These are phyloP conservation scores for Pelagomonas calceolata DNA, from an alignment of 108 stramenopile species.

Conservation along the genomic window DNA sequence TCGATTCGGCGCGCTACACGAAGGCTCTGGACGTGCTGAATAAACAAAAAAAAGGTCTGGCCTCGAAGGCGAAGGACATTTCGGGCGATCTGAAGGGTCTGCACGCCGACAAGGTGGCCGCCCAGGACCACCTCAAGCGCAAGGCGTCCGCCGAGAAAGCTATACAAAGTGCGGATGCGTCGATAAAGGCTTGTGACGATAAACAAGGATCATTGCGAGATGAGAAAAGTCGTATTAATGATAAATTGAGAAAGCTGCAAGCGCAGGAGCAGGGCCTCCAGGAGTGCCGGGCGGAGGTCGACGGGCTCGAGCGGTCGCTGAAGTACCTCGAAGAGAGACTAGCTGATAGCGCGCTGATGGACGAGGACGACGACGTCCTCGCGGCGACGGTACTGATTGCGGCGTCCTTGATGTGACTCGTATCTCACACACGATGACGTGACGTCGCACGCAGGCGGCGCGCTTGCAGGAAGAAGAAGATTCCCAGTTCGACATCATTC, in stretches of 20 bases:
- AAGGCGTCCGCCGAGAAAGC: slow-evolving; percentile 26
- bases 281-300: slow-evolving; percentile 23
- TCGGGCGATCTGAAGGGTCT: slow-evolving; percentile 71
- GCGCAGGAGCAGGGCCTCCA: slow-evolving; percentile 56
- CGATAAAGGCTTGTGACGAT: slow-evolving; percentile 5
- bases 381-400: too few relatives aligned
- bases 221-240: slow-evolving; percentile 24
- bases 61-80: slow-evolving; percentile 53
- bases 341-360: slow-evolving; percentile 31
- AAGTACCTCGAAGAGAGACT: slow-evolving; percentile 17
- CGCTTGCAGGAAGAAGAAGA: too few relatives aligned
- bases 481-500: too few relatives aligned
- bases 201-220: slow-evolving; percentile 7
- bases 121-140: slow-evolving; percentile 56
- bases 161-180: slow-evolving; percentile 1
- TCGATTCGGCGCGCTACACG: slow-evolving; percentile 86
- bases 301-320: slow-evolving; percentile 18
- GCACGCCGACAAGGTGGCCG: slow-evolving; percentile 62
- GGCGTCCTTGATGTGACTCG: too few relatives aligned
- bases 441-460: too few relatives aligned
- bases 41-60: slow-evolving; percentile 48
- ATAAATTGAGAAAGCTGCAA: slow-evolving; percentile 23
- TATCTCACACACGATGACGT: too few relatives aligned
- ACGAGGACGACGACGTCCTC: slow-evolving; percentile 40
- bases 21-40: slow-evolving; percentile 87